Conservation (phyloP, 768 basidiomycete genomes). For the Pisolithus orientalis region DNA sequence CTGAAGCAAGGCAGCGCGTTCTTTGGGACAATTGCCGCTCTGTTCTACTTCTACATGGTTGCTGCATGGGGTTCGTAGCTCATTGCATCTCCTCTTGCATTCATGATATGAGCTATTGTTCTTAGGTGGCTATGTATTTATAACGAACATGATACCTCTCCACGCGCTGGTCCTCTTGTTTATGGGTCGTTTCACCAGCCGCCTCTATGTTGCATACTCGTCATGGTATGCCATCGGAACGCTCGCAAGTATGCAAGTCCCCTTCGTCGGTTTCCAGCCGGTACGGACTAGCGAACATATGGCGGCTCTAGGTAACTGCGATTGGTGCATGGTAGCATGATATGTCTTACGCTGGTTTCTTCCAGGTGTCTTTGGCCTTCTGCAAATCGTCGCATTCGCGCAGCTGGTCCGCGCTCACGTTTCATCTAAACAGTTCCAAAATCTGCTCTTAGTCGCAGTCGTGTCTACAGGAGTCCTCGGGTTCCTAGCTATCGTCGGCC, state of each 20-base stretch:
- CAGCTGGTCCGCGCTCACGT: constrained; percentile 86
- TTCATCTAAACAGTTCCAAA: constrained; percentile 88
- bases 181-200: constrained; percentile 91
- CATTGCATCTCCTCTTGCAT: neutral
- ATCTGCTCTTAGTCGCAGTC: constrained; percentile 65
- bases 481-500: constrained; percentile 60
- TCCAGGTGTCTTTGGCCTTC: constrained; percentile 86
- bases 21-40: constrained; percentile 82
- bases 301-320: constrained; percentile 79
- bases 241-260: constrained; percentile 97
- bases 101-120: constrained; percentile 7
- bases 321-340: neutral
- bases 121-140: constrained; percentile 94
- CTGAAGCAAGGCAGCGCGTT: constrained; percentile 91
- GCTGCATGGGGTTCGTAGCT: constrained; percentile 86
- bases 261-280: constrained; percentile 99
- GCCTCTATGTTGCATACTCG: constrained; percentile 92
- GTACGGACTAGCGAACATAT: constrained; percentile 97
- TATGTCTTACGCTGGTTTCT: constrained; percentile 6
- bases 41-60: constrained; percentile 99
- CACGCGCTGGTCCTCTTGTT: constrained; percentile 91
- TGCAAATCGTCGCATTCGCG: constrained; percentile 93
- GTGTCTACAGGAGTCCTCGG: constrained; percentile 68
- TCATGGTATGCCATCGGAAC: constrained; percentile 99
- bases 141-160: constrained; percentile 99